These are phyloP conservation scores for Ophiognomonia clavigignenti-juglandacearum DNA, from an alignment of 2,329 filamentous ascomycete species.

Conservation along the genomic window DNA sequence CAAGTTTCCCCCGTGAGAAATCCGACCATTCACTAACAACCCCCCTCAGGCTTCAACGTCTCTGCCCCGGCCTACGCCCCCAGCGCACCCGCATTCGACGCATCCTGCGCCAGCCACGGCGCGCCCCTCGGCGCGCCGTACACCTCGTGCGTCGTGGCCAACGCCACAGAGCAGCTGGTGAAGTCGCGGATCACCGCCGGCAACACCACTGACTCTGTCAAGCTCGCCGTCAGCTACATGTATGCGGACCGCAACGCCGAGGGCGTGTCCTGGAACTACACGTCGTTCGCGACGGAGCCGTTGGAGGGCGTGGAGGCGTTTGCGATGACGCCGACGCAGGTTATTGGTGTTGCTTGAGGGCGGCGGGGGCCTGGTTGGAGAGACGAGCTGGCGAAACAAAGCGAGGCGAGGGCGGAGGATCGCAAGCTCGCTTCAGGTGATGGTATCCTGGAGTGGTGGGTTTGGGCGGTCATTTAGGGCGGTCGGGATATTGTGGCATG, in stretches of 20 bases:
- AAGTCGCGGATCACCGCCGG: conserved; percentile 2
- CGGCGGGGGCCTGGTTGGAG: no score
- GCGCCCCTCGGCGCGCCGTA: conserved; percentile 5
- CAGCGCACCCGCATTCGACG: conserved; percentile 4
- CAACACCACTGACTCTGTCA: conserved; percentile 5
- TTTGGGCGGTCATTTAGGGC: no score
- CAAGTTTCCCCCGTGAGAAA: no score
- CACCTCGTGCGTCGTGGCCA: conserved; percentile 3
- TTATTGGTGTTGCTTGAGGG: conserved; percentile 5
- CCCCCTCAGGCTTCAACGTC: conserved; percentile 4
- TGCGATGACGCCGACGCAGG: conserved; percentile 2
- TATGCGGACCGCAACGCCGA: conserved; percentile 1
- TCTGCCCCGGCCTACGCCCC: conserved; percentile 4
- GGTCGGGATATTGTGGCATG: no score
- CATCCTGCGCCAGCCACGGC: conserved; percentile 2
- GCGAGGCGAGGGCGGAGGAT: no score
- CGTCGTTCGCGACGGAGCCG: background rate
- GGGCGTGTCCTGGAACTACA: conserved; percentile 13
- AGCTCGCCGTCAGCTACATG: conserved; percentile 11
- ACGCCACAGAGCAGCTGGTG: conserved; percentile 1
- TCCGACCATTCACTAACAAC: background rate
- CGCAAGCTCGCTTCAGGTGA: no score
- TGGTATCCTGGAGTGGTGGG: no score
- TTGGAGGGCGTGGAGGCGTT: background rate
- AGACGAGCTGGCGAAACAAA: no score